Base-by-base conservation (phyloP, 1,284 basidiomycete species). In the Rhodotorula sp. region DNA sequence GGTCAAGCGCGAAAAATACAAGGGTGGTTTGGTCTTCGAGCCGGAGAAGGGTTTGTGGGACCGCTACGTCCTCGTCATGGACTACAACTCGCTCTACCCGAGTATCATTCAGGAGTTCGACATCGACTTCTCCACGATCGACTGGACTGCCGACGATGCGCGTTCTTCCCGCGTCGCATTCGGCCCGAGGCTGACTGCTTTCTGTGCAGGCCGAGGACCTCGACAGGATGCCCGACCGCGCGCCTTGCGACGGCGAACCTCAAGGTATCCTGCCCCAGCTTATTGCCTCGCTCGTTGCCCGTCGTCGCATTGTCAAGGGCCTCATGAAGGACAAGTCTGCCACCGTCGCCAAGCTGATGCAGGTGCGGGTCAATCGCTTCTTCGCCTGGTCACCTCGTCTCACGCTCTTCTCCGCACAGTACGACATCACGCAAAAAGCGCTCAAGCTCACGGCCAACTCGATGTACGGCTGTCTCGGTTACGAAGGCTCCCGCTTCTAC, bases 61-160 rank as follows among this genome's bases (percentile, higher is more conserved):
- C 83, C 95, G 90, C 77, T 96, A 87, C 79, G 91, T 99, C 80
- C 85, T 99, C 36, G 95, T 99, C 80, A 99, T 99, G 96, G 96
- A 99, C 82, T 99, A 99, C 87, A 99, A 99, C 82, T 98, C 94
- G 76, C 85, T 99, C 70, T 99, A 99, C 80, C 96, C 96, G 15
- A 94, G 91, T 81, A 99, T 99, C 82, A 99, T 99, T 67, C 96
- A 99, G 78, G 96, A 99, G 83, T 99, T 92, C 82, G 99, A 99
- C 79, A 98, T 99, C 77, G 94, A 99, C 81, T 99, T 99, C 78
- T 99, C 96, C 13, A 99, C 96, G 0, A 89, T 99, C 34, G 90
- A 93, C 56, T 86, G 87, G 48, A 73, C 79, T 51, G 81, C 84
- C 15, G 86, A 87, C 39, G 82, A 82, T 27, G 88, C 65, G 87